A percentile compares a stretch with the other conserved stretches of the same genome.
phyloP scores from a whole-genome alignment of 2,329 filamentous ascomycete genomes.

The Paraconiothyrium brasiliense region DNA sequence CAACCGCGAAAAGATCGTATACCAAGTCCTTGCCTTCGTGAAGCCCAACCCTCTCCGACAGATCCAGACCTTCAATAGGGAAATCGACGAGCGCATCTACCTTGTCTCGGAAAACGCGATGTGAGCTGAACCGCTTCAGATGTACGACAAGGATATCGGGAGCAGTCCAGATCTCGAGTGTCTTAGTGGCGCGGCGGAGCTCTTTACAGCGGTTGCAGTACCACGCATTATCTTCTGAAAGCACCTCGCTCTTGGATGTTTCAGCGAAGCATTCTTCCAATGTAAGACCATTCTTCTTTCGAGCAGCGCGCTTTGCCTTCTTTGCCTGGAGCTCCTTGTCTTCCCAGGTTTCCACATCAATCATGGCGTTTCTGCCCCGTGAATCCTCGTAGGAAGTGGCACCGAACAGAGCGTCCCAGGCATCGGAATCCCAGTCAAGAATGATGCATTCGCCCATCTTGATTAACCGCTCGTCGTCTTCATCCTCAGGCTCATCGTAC shows the following conservation, averaged over 20 bases:
- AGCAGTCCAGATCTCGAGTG: constrained; percentile 95
- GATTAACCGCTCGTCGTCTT: constrained; percentile 71
- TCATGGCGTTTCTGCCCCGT: constrained; percentile 69
- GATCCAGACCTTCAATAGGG: constrained; percentile 84
- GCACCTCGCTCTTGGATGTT: constrained; percentile 90
- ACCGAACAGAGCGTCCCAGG: constrained; percentile 75
- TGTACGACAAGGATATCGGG: constrained; percentile 96
- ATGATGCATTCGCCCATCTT: constrained; percentile 85
- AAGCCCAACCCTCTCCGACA: constrained; percentile 80
- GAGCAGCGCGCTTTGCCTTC: constrained; percentile 69
- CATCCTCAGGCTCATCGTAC: constrained; percentile 45
- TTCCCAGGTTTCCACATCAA: constrained; percentile 63
- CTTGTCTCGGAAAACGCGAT: constrained; percentile 85
- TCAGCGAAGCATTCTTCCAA: constrained; percentile 93
- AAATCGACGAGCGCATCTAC: constrained; percentile 92
- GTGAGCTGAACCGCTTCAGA: constrained; percentile 92
- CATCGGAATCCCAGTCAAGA: constrained; percentile 81
- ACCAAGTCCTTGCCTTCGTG: constrained; percentile 82
- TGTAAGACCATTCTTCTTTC: constrained; percentile 78
- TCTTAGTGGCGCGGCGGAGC: constrained; percentile 90
- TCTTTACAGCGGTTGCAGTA: constrained; percentile 97
- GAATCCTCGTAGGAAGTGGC: constrained; percentile 55
- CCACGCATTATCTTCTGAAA: constrained; percentile 97
- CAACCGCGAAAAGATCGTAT: constrained; percentile 94
- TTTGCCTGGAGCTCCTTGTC: constrained; percentile 70